Evolutionary conservation across 148 eudicot genomes (phyloP), one percentile per base, ranked within the genome.

Genomic region (Talinum fruticosum): DNA sequence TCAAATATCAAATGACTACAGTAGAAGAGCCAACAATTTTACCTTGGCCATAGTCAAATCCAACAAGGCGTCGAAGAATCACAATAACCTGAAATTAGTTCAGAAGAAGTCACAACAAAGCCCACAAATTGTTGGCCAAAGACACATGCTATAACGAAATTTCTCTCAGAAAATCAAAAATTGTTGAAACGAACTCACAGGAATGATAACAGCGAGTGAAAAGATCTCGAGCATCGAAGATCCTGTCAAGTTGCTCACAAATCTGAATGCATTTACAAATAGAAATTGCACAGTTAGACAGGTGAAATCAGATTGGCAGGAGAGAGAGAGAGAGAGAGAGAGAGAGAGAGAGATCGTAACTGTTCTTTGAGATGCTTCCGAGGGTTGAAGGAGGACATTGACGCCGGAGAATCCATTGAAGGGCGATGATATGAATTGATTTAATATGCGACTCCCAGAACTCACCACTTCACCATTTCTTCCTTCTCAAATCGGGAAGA

Each of bases 191-290:
- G 66, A 24, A 84, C 86, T 76, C 57, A 96, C 99, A 44, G 93
- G 85, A 49, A 91, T 66, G 8, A 82, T 74, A 41, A 86, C 75
- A 24, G 87, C 62, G 38, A 96, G 86, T 18, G 83, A 80, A 80
- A 86, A 85, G 34, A 96, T 81, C 71, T 96, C 98, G 72, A 85
- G 83, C 85, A 88, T 83, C 18, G 97, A 96, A 62, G 96, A 93
- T 80, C 99, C 98, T 0, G 88, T 84, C 77, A 96, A 88, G 79
- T 96, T 96, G 91, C 98, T 96, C 38, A 96, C 98, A 57, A 95
- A 96, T 82, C 97, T 96, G 84, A 59, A 28, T 2, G 4, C 51
- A 61, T 26, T n/a, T 30, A 13, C 76, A 37, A 74, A 41, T 1
- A 64, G 47, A 66, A 78, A 72, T 51, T 71, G 59, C 26, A 36